phyloP scores from a whole-genome alignment of 805 yeast species.

The Candida vaughaniae region DNA sequence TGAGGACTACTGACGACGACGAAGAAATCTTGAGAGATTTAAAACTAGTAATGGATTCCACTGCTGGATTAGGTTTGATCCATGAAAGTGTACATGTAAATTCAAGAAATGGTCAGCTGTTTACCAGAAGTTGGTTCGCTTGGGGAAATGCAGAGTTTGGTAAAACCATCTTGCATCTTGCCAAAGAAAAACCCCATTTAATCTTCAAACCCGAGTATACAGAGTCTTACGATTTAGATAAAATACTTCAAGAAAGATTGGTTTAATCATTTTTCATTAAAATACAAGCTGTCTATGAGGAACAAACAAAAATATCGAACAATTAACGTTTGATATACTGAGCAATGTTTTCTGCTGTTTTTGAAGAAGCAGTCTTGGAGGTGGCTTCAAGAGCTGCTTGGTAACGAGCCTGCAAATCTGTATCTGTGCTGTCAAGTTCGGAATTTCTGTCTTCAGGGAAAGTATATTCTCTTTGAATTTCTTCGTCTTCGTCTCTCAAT shows the following conservation, averaged over 20 bases:
- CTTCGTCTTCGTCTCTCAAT: conserved; percentile 42
- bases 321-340: conserved; percentile 51
- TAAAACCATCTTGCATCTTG: conserved; percentile 76
- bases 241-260: conserved; percentile 15
- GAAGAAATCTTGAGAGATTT: conserved; percentile 58
- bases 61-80: conserved; percentile 76
- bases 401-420: conserved; percentile 63
- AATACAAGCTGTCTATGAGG: not conserved
- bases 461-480: conserved; percentile 55
- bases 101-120: conserved; percentile 44
- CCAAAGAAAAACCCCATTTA: conserved; percentile 68
- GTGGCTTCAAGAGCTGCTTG: conserved; percentile 67
- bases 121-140: conserved; percentile 86
- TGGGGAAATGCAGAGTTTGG: conserved; percentile 95
- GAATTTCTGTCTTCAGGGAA: conserved; percentile 66
- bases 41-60: conserved; percentile 52
- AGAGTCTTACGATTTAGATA: conserved; percentile 30
- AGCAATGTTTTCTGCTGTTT: conserved; percentile 73
- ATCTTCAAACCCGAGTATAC: conserved; percentile 50
- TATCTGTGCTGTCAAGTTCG: conserved; percentile 48
- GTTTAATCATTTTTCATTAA: conserved; percentile 5
- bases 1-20: conserved; percentile 73
- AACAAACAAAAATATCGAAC: no score
- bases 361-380: conserved; percentile 59
- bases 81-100: conserved; percentile 80